Conservation (phyloP, 2,329 filamentous ascomycete species). For the Penicillium hesseltinei region DNA sequence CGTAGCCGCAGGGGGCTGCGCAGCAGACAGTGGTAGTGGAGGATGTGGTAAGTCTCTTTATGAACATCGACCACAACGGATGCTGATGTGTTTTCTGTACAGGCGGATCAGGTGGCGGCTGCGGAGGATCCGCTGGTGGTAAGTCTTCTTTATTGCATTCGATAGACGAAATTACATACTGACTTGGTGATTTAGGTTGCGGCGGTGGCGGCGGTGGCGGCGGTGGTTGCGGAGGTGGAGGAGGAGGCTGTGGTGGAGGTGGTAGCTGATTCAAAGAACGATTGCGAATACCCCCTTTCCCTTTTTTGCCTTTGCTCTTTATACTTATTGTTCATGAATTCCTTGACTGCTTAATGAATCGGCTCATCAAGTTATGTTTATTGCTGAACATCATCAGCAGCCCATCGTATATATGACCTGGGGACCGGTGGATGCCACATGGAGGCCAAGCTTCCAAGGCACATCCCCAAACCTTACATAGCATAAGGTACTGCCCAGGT, state of each 20-base stretch:
- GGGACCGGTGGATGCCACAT: not conserved
- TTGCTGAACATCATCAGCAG: not conserved
- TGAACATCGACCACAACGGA: not conserved
- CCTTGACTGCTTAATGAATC: not conserved
- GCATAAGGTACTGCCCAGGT: too few relatives aligned
- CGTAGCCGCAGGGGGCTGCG: conserved; percentile 22
- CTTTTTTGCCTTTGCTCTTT: not conserved
- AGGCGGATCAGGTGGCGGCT: conserved; percentile 8
- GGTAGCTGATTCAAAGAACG: not conserved
- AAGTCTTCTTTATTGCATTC: not conserved
- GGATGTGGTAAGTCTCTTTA: conserved; percentile 7
- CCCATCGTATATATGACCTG: not conserved
- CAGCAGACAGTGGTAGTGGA: conserved; percentile 28
- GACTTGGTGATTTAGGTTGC: not conserved
- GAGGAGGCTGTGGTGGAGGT: conserved; percentile 4
- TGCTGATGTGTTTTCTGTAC: not conserved
- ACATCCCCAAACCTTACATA: not conserved
- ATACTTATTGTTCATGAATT: not conserved
- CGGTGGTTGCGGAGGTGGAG: not conserved
- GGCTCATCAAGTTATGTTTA: not conserved
- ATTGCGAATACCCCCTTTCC: not conserved
- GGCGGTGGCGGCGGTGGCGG: not conserved
- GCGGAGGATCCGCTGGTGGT: conserved; percentile 18
- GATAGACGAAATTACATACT: not conserved
- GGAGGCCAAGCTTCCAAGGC: not conserved